Evolutionary conservation across 163 green algal genomes (phyloP).

Genomic region (Chloroidium sp.): DNA sequence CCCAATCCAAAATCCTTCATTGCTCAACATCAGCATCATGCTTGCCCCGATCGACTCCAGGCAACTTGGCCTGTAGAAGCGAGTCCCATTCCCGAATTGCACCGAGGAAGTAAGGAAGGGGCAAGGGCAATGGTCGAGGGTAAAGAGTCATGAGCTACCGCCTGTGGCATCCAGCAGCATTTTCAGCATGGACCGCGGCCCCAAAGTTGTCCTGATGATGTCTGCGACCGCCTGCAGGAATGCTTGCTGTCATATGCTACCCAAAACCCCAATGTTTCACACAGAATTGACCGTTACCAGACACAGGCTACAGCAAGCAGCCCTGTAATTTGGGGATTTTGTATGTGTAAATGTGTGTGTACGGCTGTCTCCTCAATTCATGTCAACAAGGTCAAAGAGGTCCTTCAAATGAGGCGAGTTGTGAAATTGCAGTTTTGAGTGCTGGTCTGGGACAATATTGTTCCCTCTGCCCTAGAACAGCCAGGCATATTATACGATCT

Average conservation of each 20-base stretch:
- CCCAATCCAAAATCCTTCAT: too few relatives aligned
- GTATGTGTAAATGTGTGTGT: too few relatives aligned
- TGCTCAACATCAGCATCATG: too few relatives aligned
- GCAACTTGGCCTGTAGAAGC: too few relatives aligned
- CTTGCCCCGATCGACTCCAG: too few relatives aligned
- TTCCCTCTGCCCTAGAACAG: background rate
- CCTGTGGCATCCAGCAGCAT: constrained; percentile 98
- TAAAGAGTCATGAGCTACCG: constrained; percentile 36
- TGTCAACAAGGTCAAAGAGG: too few relatives aligned
- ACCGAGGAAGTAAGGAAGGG: background rate
- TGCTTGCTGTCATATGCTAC: background rate
- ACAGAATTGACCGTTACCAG: background rate
- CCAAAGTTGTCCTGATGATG: constrained; percentile 96
- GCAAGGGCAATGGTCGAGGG: background rate
- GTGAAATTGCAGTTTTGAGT: too few relatives aligned
- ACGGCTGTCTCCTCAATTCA: too few relatives aligned
- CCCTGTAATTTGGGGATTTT: too few relatives aligned
- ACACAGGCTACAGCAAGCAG: background rate
- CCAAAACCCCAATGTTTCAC: background rate
- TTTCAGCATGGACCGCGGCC: constrained; percentile 96
- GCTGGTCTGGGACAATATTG: background rate
- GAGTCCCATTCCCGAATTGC: too few relatives aligned
- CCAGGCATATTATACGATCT: too few relatives aligned
- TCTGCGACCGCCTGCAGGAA: constrained; percentile 82
- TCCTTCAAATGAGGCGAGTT: too few relatives aligned